Evolutionary conservation across 306 rosid genomes (phyloP).

Genomic region (Hippophae tibetana): DNA sequence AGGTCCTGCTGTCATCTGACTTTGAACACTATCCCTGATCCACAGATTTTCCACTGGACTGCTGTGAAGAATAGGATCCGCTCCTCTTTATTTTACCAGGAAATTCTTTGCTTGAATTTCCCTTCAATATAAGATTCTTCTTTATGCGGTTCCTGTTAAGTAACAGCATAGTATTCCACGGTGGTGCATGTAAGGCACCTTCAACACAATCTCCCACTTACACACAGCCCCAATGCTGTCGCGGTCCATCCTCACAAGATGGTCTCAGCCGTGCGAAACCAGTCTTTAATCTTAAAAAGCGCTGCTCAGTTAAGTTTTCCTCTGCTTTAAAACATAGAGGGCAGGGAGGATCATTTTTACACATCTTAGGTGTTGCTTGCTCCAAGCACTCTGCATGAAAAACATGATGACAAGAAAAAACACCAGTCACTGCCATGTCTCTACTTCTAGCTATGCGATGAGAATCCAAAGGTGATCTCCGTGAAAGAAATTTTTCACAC

Average conservation of each 20-base stretch:
- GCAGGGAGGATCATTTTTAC: constrained; percentile 69
- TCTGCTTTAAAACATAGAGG: constrained; percentile 53
- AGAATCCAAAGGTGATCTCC: constrained; percentile 80
- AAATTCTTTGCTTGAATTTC: constrained; percentile 49
- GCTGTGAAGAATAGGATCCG: constrained; percentile 37
- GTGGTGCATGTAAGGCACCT: constrained; percentile 59
- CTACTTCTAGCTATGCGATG: constrained; percentile 78
- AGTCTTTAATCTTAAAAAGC: constrained; percentile 34
- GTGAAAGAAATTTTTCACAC: constrained; percentile 70
- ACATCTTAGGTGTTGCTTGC: constrained; percentile 55
- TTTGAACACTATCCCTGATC: constrained; percentile 51
- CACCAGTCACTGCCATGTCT: constrained; percentile 78
- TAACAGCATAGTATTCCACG: constrained; percentile 43
- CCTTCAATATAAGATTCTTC: constrained; percentile 53
- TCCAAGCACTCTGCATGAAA: constrained; percentile 90
- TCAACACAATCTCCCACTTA: constrained; percentile 70
- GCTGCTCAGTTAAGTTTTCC: constrained; percentile 43
- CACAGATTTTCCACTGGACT: constrained; percentile 35
- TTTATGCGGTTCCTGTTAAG: constrained; percentile 56
- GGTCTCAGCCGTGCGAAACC: constrained; percentile 45
- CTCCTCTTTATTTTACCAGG: constrained; percentile 54
- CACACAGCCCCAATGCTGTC: constrained; percentile 62
- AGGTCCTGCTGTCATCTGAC: constrained; percentile 30
- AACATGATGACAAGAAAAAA: constrained; percentile 71
- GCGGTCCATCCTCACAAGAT: constrained; percentile 42